Evolutionary conservation across 225 moss, liverwort and hornwort species (phyloP).

Genomic region (Marchantia polymorpha): DNA sequence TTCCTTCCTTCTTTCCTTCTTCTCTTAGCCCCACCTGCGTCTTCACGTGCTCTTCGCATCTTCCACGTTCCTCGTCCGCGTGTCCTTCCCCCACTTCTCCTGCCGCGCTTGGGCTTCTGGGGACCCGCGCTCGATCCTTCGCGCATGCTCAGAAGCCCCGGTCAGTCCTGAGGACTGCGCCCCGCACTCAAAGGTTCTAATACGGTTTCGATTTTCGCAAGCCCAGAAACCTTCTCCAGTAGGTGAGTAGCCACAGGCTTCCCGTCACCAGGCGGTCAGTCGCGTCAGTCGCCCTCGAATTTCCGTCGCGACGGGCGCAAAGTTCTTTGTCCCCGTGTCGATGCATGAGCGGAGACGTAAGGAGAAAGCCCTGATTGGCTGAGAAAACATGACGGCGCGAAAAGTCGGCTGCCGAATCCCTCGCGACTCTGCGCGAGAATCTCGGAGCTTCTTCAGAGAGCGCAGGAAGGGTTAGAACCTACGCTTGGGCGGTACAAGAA

Average conservation of each 20-base stretch:
- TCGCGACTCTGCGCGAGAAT: too few species aligned
- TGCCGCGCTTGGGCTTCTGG: neutral
- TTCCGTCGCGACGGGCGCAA: neutral
- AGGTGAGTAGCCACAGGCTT: neutral
- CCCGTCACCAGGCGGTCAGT: neutral
- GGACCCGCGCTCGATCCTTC: neutral
- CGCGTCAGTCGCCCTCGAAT: neutral
- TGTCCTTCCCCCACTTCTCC: neutral
- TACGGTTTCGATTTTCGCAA: too few species aligned
- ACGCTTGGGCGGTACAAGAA: too few species aligned
- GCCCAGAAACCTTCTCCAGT: neutral
- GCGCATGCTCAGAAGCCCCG: conserved; percentile 1
- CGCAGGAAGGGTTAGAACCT: too few species aligned
- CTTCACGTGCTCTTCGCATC: neutral
- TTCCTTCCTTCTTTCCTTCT: neutral
- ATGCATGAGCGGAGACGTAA: neutral
- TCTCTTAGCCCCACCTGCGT: neutral
- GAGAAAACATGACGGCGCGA: neutral
- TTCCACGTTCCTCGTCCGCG: neutral
- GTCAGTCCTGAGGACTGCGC: too few species aligned
- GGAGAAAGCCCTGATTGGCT: neutral
- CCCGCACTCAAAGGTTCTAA: too few species aligned
- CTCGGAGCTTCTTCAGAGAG: too few species aligned
- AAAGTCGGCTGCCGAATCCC: too few species aligned
- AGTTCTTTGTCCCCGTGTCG: neutral